phyloP scores from a whole-genome alignment of 1,284 basidiomycete species.

The Xerocomus nothofagi region DNA sequence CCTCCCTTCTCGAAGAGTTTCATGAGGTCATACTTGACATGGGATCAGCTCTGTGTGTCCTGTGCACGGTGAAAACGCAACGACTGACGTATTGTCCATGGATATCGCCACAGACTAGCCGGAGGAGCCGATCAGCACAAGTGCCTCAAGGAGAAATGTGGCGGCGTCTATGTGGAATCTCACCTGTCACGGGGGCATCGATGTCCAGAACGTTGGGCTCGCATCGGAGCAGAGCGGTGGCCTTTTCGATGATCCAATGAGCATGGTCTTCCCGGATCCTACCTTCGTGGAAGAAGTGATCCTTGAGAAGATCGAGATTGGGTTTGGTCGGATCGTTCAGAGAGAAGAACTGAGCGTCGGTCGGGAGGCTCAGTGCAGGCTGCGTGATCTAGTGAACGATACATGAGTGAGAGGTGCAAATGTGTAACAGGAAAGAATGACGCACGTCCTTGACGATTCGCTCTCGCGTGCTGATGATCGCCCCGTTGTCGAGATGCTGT shows the following conservation, averaged over 20 bases:
- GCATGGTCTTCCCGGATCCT: constrained; percentile 89
- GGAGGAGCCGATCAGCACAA: constrained; percentile 6
- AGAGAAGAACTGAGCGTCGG: constrained; percentile 91
- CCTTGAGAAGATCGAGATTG: constrained; percentile 95
- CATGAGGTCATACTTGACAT: constrained; percentile 82
- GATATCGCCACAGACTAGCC: constrained; percentile 83
- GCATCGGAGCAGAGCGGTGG: constrained; percentile 69
- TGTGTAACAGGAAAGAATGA: neutral
- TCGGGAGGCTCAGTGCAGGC: constrained; percentile 61
- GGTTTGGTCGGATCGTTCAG: constrained; percentile 81
- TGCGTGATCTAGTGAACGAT: constrained; percentile 10
- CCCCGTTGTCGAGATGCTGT: constrained; percentile 86
- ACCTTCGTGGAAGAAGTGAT: constrained; percentile 98
- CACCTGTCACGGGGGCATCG: constrained; percentile 90
- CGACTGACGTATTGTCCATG: constrained; percentile 76
- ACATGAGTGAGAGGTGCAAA: constrained; percentile 1
- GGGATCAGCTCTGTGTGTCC: constrained; percentile 17
- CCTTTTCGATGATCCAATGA: constrained; percentile 79
- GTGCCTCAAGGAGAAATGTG: neutral
- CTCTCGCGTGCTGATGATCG: constrained; percentile 80
- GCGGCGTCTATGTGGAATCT: constrained; percentile 5
- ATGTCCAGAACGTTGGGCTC: constrained; percentile 88
- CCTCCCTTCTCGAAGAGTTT: constrained; percentile 94
- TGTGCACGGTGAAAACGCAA: neutral
- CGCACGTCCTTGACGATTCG: constrained; percentile 81